Conservation (phyloP, 2,329 filamentous ascomycete species). For the Colletotrichum caudatum region DNA sequence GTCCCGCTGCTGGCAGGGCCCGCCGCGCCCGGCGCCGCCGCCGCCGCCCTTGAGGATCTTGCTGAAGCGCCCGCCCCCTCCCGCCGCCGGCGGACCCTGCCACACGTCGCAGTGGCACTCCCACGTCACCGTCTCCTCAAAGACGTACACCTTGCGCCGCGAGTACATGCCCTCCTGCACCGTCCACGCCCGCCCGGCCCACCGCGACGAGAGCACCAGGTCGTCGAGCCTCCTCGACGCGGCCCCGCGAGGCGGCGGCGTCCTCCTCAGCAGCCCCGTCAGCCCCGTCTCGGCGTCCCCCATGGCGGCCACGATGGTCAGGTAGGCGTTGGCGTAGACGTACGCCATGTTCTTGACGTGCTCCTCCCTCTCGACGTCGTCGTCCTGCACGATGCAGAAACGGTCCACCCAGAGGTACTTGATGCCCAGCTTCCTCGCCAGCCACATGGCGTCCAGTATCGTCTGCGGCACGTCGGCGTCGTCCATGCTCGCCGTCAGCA, state of each 20-base stretch:
- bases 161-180: slow-evolving; percentile 59
- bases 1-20: slow-evolving; percentile 49
- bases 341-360: slow-evolving; percentile 59
- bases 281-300: slow-evolving; percentile 55
- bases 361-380: slow-evolving; percentile 53
- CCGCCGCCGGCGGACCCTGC: slow-evolving; percentile 46
- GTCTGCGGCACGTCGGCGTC: slow-evolving; percentile 54
- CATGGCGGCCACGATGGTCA: slow-evolving; percentile 59
- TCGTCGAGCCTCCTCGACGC: slow-evolving; percentile 53
- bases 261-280: slow-evolving; percentile 36
- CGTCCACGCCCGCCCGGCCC: slow-evolving; percentile 58
- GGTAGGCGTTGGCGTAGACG: slow-evolving; percentile 58
- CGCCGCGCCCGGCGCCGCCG: slow-evolving; percentile 16
- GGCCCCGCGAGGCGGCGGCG: slow-evolving; percentile 45
- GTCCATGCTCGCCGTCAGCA: slow-evolving; percentile 53
- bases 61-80: slow-evolving; percentile 43
- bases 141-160: slow-evolving; percentile 58
- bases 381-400: slow-evolving; percentile 60
- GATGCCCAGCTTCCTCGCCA: slow-evolving; percentile 57
- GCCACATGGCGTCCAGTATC: slow-evolving; percentile 59
- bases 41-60: slow-evolving; percentile 42
- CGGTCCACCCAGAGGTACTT: slow-evolving; percentile 61
- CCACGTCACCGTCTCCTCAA: slow-evolving; percentile 58
- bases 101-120: slow-evolving; percentile 60
- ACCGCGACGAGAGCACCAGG: slow-evolving; percentile 53